These are phyloP conservation scores for Toxoplasma gondii DNA, from an alignment of 169 alveolate genomes.

Conservation along the genomic window DNA sequence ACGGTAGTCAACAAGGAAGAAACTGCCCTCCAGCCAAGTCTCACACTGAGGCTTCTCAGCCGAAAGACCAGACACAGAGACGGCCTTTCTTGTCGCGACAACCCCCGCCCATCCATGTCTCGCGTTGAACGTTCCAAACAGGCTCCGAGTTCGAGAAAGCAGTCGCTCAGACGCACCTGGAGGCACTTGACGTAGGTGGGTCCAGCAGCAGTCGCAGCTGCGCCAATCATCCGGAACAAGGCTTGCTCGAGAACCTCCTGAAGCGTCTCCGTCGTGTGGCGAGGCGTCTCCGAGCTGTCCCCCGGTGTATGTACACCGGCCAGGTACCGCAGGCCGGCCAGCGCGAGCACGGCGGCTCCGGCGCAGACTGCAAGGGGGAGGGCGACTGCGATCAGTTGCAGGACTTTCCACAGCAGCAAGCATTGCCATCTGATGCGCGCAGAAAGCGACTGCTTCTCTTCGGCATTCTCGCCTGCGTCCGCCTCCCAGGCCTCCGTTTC, in stretches of 20 bases:
- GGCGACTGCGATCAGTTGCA: not conserved
- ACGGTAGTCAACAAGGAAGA: too few relatives aligned
- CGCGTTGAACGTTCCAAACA: too few relatives aligned
- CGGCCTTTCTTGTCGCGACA: too few relatives aligned
- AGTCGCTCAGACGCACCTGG: not conserved
- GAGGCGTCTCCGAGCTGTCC: not conserved
- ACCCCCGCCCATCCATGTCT: too few relatives aligned
- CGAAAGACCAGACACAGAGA: too few relatives aligned
- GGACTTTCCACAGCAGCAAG: not conserved
- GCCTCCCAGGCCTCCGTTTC: not conserved
- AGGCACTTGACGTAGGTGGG: constrained; percentile 20
- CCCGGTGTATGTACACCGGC: not conserved
- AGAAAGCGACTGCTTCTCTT: not conserved
- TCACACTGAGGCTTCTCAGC: too few relatives aligned
- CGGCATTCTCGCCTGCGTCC: not conserved
- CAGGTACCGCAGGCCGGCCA: not conserved
- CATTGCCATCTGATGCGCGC: not conserved
- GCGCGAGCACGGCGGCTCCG: not conserved
- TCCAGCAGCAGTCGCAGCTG: not conserved
- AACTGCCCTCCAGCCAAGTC: too few relatives aligned
- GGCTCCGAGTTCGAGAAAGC: too few relatives aligned
- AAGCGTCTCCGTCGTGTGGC: not conserved
- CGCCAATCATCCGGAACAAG: not conserved
- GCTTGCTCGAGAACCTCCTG: not conserved
- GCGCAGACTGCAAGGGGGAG: not conserved